Evolutionary conservation across 2,329 filamentous ascomycete species (phyloP).

Genomic region (Hirsutella minnesotensis): DNA sequence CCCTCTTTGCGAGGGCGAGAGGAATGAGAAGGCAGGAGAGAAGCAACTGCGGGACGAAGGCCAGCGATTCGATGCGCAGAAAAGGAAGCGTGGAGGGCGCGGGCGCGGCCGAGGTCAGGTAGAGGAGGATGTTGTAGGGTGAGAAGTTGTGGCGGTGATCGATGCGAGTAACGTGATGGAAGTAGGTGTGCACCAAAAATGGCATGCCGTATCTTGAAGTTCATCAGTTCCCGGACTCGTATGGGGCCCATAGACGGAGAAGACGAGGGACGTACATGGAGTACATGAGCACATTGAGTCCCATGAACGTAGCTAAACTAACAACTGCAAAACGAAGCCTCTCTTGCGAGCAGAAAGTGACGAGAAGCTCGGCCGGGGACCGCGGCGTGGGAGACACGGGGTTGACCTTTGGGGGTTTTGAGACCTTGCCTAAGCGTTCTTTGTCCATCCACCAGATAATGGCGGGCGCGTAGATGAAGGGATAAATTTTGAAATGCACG

Average conservation of each 20-base stretch:
- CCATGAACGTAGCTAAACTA: slow-evolving; percentile 62
- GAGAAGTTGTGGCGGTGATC: slow-evolving; percentile 99
- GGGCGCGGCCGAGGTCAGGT: slow-evolving; percentile 61
- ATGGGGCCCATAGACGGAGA: neutral
- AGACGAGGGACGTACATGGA: slow-evolving; percentile 37
- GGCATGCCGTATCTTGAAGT: slow-evolving; percentile 55
- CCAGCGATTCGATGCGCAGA: slow-evolving; percentile 58
- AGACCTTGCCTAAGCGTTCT: slow-evolving; percentile 24
- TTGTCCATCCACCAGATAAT: slow-evolving; percentile 72
- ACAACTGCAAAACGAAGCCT: slow-evolving; percentile 47
- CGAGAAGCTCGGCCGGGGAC: slow-evolving; percentile 13
- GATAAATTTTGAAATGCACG: slow-evolving; percentile 98
- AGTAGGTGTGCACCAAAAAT: slow-evolving; percentile 81
- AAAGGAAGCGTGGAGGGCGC: slow-evolving; percentile 18
- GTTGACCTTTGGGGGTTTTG: neutral
- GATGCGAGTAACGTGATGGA: slow-evolving; percentile 85
- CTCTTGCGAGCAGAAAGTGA: slow-evolving; percentile 36
- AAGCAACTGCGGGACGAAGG: slow-evolving; percentile 79
- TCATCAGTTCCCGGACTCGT: neutral
- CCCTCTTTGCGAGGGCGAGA: slow-evolving; percentile 64
- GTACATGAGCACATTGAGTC: slow-evolving; percentile 72
- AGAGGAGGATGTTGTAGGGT: slow-evolving; percentile 84
- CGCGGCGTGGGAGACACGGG: neutral
- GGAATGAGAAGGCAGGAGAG: slow-evolving; percentile 70
- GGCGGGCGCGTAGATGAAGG: slow-evolving; percentile 83